Evolutionary conservation across 164 flowering plant genomes (phyloP).

Genomic region (Chimonanthus praecox): DNA sequence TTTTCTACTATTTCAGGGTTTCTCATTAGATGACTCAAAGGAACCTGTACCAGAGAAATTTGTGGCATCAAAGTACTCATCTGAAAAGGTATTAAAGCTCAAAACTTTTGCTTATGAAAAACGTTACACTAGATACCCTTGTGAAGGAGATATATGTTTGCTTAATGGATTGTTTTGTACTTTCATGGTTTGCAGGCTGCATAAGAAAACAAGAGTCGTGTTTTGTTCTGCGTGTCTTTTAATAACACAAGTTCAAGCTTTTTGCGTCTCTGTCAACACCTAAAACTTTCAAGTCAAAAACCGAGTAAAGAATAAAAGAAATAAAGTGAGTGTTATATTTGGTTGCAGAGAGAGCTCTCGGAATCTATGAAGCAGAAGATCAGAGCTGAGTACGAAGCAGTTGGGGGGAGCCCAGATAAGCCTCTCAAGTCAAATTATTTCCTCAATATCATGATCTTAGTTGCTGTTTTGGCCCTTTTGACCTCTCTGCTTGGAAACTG

Average conservation of each 20-base stretch:
- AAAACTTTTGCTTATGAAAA: constrained; percentile 2
- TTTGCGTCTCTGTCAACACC: constrained; percentile 35
- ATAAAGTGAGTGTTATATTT: constrained; percentile 51
- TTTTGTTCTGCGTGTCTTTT: constrained; percentile 44
- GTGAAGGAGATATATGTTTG: neutral
- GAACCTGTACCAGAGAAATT: constrained; percentile 62
- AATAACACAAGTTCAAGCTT: constrained; percentile 58
- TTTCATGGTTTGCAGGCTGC: constrained; percentile 75
- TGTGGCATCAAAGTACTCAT: constrained; percentile 79
- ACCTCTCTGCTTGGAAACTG: constrained; percentile 60
- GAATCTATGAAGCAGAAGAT: constrained; percentile 90
- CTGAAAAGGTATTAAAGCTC: constrained; percentile 53
- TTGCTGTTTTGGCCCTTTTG: constrained; percentile 77
- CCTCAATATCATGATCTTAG: constrained; percentile 71
- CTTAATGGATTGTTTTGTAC: constrained; percentile 21
- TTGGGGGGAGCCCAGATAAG: constrained; percentile 95
- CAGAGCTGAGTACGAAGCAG: constrained; percentile 75
- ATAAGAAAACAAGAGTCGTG: constrained; percentile 45
- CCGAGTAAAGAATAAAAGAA: constrained; percentile 33
- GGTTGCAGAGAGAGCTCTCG: constrained; percentile 93
- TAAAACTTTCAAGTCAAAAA: constrained; percentile 44
- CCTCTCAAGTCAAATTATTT: constrained; percentile 86
- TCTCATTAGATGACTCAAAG: constrained; percentile 51
- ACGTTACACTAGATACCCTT: constrained; percentile 7
- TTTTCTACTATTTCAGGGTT: constrained; percentile 52